phyloP scores from a whole-genome alignment of 83 land plant species.

The Larix sibirica region DNA sequence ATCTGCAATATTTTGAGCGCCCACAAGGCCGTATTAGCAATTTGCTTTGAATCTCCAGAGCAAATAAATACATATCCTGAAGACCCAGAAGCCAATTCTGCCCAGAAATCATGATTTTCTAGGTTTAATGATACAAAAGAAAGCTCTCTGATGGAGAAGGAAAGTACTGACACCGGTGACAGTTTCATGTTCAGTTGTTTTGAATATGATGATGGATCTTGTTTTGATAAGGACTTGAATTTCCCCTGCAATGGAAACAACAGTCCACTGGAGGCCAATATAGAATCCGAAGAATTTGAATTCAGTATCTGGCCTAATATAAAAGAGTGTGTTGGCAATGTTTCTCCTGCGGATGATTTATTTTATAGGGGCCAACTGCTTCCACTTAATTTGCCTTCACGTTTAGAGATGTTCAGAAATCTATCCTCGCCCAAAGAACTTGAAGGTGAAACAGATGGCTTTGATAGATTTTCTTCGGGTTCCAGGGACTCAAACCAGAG shows the following conservation, averaged over 20 bases:
- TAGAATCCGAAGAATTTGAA: conserved; percentile 47
- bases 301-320: conserved; percentile 31
- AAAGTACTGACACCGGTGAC: background rate
- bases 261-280: background rate
- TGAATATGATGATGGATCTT: conserved; percentile 11
- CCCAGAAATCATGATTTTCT: background rate
- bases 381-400: conserved; percentile 78
- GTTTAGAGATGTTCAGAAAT: conserved; percentile 64
- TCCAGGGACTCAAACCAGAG: background rate
- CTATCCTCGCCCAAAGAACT: conserved; percentile 20
- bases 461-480: background rate
- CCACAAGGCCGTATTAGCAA: background rate
- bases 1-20: background rate
- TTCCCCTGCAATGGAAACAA: background rate
- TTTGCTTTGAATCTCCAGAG: too few species aligned
- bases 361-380: conserved; percentile 87
- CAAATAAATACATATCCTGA: too few species aligned
- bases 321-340: conserved; percentile 13
- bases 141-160: conserved; percentile 1
- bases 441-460: background rate
- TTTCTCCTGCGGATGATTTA: conserved; percentile 86
- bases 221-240: background rate
- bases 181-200: conserved; percentile 7
- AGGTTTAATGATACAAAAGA: background rate
- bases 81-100: too few species aligned